Evolutionary conservation across 2,329 filamentous ascomycete genomes (phyloP), one percentile per base, ranked within the genome.

Genomic region (Mycosphaerelloides madeirae): DNA sequence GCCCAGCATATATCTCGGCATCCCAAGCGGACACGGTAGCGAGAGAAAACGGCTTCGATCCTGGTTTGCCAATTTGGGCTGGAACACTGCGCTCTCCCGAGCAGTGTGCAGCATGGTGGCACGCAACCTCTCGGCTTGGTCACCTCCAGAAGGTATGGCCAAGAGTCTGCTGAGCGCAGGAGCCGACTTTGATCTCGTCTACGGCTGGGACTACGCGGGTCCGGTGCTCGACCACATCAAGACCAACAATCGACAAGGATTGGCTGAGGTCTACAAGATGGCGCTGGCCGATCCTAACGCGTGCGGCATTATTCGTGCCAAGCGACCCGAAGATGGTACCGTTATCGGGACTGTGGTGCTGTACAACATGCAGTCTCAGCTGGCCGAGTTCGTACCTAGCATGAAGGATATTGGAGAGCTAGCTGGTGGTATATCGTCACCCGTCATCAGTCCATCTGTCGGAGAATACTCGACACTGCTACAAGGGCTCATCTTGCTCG

Each of bases 41-140:
- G 80, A 83, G 56, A 72, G 78, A 13, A 82, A 80, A 61, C 72
- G 75, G 38, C 64, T 82, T 16, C 74, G 80, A n/a, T 77, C 79
- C 35, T 97, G 90, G 90, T 95, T 96, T 64, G 80, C 83, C n/a
- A 87, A 84, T 53, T 78, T 89, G 36, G 90, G 91, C 12, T 96
- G 90, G 90, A 89, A 94, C 58, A 84, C 78, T 2, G 75, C 78
- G 0, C 69, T 81, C 3, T 80, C 80, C 2, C 74, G 77, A 9
- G 71, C 79, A 0, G 75, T 85, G 0, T 83, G 79, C 57, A 89
- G 84, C 62, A 83, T 94, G 75, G 70, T 82, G 2, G 83, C 93
- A 38, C 77, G 78, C 29, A 84, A 88, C 54, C 69, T 94, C n/a
- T 66, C 74, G 18, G 76, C 74, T 11, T 95, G 88, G 88, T 69